Evolutionary conservation across 2,329 filamentous ascomycete genomes (phyloP), one percentile per base, ranked within the genome.

Genomic region (Phaeosphaeriaceae sp.): DNA sequence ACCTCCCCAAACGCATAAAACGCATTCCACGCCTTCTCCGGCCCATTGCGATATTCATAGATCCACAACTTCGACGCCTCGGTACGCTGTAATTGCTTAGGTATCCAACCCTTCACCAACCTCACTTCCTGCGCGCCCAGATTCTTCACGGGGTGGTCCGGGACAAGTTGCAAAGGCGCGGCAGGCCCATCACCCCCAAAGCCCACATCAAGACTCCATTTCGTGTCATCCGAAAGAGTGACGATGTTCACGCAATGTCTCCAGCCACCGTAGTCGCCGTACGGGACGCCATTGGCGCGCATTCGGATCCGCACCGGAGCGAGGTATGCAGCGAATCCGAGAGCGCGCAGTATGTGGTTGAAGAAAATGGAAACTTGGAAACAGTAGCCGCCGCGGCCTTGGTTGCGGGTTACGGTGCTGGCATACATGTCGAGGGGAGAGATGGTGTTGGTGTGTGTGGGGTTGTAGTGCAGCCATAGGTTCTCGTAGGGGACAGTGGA

Each of bases 161-260:
- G 59, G 20, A 79, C 69, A 1, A 91, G 76, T 1, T 82, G 82
- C 40, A 91, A 73, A 7, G 88, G 88, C 17, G 76, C 75, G 1
- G 84, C 88, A 2, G 87, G 80, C 7, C 85, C 85, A 66, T 88
- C 85, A 20, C 85, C 85, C 48, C 89, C 89, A 67, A 91, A 91
- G 4, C 83, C 86, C 11, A 88, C 85, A 69, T 91, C 89, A 10
- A 86, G 73, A 67, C 84, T 76, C 74, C 83, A 88, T 56, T 80
- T 77, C 25, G 80, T 80, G 41, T 78, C 78, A 6, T 79, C 76
- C 21, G 79, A 70, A 33, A 91, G 78, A 1, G 81, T 84, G 44
- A 89, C 82, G 52, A 90, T 85, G 64, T 87, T 84, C 47, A 89
- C 80, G 68, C 89, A 84, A 71, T 90, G 88, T 15, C 82, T 79